Evolutionary conservation across 352 stramenopile genomes (phyloP), one percentile per base, ranked within the genome.

Genomic region (Globisporangium emineosum): DNA sequence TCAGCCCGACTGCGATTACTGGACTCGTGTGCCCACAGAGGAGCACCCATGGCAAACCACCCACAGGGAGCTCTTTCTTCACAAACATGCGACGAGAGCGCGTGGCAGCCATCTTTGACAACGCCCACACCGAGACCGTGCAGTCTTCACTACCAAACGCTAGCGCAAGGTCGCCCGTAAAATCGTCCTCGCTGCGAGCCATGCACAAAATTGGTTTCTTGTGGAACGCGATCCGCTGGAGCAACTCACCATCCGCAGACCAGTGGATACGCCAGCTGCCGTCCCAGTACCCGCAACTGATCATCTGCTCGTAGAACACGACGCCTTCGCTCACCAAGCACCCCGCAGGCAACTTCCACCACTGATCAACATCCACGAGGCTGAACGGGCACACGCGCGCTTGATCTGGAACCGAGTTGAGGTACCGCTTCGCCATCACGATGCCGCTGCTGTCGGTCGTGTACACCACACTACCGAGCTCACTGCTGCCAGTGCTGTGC

Each of bases 271-370:
- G 83, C 86, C 86, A 95, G 55, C 86, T 93, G 15, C 86, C 86
- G 70, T 95, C 86, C 83, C 85, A 95, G 65, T 93, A 93, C 8
- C 86, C 86, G 60, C 83, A 94, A 70, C 86, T 94, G 62, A 94
- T 92, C 86, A 94, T 94, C 57, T 94, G 86, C 68, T 94, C 86
- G 64, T 94, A 94, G 55, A 93, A 94, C 43, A 94, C 86, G 15
- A 94, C 81, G 37, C 86, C 84, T 65, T 92, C 83, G 52, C 74
- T 83, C 40, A 90, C 83, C 10, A 90, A 69, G 23, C 83, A 93
- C 15, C 85, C 85, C 6, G 78, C 71, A 21, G 86, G 86, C 23
- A 94, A 74, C 51, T 90, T 90, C 86, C 86, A 94, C 86, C 86
- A 94, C 66, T 94, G 86, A 29, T 94, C 86, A 19, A 94, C 81